Evolutionary conservation across 1,284 basidiomycete species (phyloP), one percentile per base, ranked within the genome.

Genomic region (Irpex rosettiformis): DNA sequence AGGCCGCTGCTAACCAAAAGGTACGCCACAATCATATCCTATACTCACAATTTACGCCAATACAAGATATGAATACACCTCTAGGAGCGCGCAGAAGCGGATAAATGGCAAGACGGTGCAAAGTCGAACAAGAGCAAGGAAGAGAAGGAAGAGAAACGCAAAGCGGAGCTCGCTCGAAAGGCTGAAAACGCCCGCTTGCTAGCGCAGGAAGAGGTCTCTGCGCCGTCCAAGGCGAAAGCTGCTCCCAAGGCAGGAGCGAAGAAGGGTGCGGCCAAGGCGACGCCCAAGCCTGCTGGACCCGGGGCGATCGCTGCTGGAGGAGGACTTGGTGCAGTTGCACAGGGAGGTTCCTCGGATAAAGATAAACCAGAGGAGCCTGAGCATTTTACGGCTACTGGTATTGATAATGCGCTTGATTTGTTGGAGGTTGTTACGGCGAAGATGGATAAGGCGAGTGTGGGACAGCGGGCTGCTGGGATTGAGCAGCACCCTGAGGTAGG

Each of bases 401-500:
- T 98, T 57, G 96, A 99, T 70, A 92, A 95, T 70, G 94, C 94
- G 7, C 73, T 99, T 52, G 96, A 97, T 73, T 82, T 97, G 60
- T 75, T 98, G 66, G 88, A 91, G 60, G 81, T 96, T 2, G 94
- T 96, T 10, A 96, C 86, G 55, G 91, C 93, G 6, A 94, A 92
- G 79, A 89, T 86, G 79, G 95, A 98, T 73, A 97, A 96, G 75
- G 93, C 93, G 0, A 90, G 90, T 61, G 76, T 96, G 51, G 93
- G 93, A 0, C 80, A 81, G 60, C 84, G 91, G 72, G 96, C 95
- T 4, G 93, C 90, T 37, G 82, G 84, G 47, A 84, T 98, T 58
- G 96, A 99, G 77, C 83, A 82, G 54, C 96, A 99, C 80, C 96
- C 96, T 54, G 96, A 99, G 85, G 91, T 94, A 65, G 58, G 85